phyloP scores from a whole-genome alignment of 305 asterid genomes.

The Rubia balearica region DNA sequence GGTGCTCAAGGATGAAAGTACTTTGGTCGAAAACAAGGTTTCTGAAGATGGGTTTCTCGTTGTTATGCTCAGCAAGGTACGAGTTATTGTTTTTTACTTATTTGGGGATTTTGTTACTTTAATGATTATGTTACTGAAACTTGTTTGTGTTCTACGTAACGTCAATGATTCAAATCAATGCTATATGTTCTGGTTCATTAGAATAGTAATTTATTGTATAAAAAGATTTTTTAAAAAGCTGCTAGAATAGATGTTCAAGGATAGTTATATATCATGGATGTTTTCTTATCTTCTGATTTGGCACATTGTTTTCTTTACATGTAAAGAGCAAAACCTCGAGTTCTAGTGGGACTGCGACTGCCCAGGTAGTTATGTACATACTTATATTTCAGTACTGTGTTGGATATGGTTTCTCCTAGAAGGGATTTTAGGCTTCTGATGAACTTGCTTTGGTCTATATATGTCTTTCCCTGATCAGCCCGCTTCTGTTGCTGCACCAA shows the following conservation, averaged over 20 bases:
- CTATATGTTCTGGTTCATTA: not conserved
- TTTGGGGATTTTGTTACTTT: not conserved
- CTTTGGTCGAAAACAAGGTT: constrained; percentile 74
- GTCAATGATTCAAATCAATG: not conserved
- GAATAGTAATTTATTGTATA: not conserved
- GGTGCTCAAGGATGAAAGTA: constrained; percentile 82
- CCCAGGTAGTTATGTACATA: constrained; percentile 40
- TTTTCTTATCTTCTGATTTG: not conserved
- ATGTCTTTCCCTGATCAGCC: constrained; percentile 39
- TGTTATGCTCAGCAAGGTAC: constrained; percentile 95
- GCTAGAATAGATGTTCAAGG: not conserved
- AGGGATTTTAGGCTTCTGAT: constrained; percentile 2
- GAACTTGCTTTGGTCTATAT: constrained; percentile 9
- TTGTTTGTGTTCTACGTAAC: not conserved
- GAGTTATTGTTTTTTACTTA: not conserved
- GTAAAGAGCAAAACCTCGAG: constrained; percentile 52
- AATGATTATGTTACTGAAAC: not conserved
- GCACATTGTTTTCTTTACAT: constrained; percentile 15
- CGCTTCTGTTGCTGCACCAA: constrained; percentile 37
- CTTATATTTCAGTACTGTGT: not conserved
- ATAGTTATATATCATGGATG: not conserved
- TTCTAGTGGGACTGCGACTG: constrained; percentile 52
- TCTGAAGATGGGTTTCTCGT: constrained; percentile 95
- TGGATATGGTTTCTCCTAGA: not conserved
- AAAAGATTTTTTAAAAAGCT: not conserved